A percentile compares a stretch with the other conserved stretches of the same genome.
Evolutionary conservation across 164 flowering plant genomes (phyloP).

Genomic region (Vitis riparia): DNA sequence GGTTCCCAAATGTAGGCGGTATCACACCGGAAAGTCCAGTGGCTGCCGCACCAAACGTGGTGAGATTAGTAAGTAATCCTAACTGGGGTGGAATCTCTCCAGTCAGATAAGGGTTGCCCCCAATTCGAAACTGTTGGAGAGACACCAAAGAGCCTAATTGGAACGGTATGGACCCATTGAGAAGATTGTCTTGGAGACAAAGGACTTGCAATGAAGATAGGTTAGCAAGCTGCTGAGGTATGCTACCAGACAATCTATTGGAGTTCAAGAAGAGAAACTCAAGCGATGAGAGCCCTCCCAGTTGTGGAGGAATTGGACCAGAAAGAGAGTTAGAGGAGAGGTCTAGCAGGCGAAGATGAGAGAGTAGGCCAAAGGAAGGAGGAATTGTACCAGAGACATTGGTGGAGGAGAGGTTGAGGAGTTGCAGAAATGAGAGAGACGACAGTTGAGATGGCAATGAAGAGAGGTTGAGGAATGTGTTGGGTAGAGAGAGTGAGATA

Average conservation of each 20-base stretch:
- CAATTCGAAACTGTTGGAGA: constrained; percentile 79
- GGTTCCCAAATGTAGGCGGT: constrained; percentile 72
- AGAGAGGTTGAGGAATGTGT: constrained; percentile 84
- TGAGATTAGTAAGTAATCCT: constrained; percentile 72
- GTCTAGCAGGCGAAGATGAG: constrained; percentile 72
- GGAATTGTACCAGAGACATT: constrained; percentile 89
- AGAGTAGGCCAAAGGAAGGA: constrained; percentile 57
- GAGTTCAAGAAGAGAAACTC: constrained; percentile 77
- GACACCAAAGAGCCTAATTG: constrained; percentile 65
- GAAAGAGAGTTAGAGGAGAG: constrained; percentile 77
- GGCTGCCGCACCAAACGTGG: constrained; percentile 85
- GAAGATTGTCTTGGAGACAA: constrained; percentile 80
- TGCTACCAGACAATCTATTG: constrained; percentile 59
- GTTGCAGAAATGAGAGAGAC: constrained; percentile 81
- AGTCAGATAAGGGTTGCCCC: constrained; percentile 73
- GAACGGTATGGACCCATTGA: constrained; percentile 79
- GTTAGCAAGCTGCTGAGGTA: constrained; percentile 68
- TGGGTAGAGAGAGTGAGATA: constrained; percentile 77
- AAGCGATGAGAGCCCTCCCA: constrained; percentile 63
- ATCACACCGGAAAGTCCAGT: constrained; percentile 76
- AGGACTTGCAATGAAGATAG: constrained; percentile 70
- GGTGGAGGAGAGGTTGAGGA: constrained; percentile 90
- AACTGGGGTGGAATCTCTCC: constrained; percentile 78
- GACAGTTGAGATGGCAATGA: constrained; percentile 63
- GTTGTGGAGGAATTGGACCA: constrained; percentile 66